Evolutionary conservation across 139 green algal genomes (phyloP), one percentile per base, ranked within the genome.

Genomic region (Closterium sp.): DNA sequence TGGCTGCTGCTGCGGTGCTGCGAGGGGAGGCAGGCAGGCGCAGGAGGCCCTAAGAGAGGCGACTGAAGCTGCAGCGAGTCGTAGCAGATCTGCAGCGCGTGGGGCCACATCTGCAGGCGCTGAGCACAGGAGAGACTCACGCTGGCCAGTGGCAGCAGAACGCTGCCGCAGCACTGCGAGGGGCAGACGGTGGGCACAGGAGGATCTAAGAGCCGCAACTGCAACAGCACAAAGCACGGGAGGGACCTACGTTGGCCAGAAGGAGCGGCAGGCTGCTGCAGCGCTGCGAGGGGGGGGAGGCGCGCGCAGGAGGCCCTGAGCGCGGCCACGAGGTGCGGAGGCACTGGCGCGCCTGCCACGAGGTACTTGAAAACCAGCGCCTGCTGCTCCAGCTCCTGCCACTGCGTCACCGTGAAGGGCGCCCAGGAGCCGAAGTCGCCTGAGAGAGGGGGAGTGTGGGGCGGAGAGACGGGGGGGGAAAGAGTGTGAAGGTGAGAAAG

Each of bases 341-440:
- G 88, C 33, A 88, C 64, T 21, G 88, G 88, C 21, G 66, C 55
- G 33, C 88, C 88, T 33, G 66, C 64, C 23, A 88, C 55, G 19
- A 91, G 84, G 84, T 88, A 91, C 88, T 91, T 91, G 84, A 91
- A 91, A 33, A 88, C 33, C 4, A 91, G 38, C 23, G 88, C 88
- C 33, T 91, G 88, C 84, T 91, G 88, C 88, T 91, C 88, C 83
- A 91, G 64, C 88, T 91, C 30, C 64, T 88, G 88, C 88, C 88
- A 91, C 84, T 91, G 88, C 33, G 38, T 33, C 33, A 88, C 66
- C 25, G 83, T 91, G 84, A 91, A 91, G 28, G 88, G 88, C 31
- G 64, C 88, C 83, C n/a, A 86, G 2, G 83, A 86, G 9, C 30
- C 83, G 30, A 86, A 33, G 30, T 86, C 83, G n/a, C 83, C 83